Percentiles rank a stretch among this genome's conserved stretches.
These are phyloP conservation scores for Xylaria cubensis DNA, from an alignment of 495 filamentous ascomycete species.

Conservation along the genomic window DNA sequence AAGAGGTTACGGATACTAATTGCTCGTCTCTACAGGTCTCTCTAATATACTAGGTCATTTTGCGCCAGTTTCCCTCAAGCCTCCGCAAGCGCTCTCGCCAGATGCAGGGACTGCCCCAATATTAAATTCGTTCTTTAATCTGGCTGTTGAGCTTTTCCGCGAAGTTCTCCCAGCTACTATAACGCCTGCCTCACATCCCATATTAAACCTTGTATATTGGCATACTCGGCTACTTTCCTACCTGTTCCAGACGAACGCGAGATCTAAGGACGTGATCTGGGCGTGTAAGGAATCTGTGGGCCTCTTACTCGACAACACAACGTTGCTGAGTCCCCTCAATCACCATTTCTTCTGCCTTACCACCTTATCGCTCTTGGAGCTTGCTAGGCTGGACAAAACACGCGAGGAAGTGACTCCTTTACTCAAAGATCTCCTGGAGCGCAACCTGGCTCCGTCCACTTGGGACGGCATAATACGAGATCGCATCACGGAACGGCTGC, in stretches of 20 bases:
- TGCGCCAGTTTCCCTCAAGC: slow-evolving; percentile 35
- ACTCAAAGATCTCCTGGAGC: slow-evolving; percentile 43
- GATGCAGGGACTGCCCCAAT: slow-evolving; percentile 31
- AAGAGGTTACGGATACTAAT: slow-evolving; percentile 35
- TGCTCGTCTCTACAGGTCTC: slow-evolving; percentile 35
- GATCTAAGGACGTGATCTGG: slow-evolving; percentile 60
- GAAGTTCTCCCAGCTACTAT: slow-evolving; percentile 51
- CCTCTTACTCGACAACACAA: slow-evolving; percentile 61
- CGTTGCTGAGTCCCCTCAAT: slow-evolving; percentile 68
- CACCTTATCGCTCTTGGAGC: slow-evolving; percentile 70
- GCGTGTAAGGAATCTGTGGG: slow-evolving; percentile 64
- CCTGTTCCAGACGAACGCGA: slow-evolving; percentile 56
- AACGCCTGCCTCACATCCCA: slow-evolving; percentile 46
- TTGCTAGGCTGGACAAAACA: slow-evolving; percentile 51
- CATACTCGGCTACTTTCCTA: slow-evolving; percentile 70
- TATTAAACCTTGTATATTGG: slow-evolving; percentile 77
- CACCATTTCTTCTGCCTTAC: slow-evolving; percentile 76
- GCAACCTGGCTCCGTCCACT: slow-evolving; percentile 43
- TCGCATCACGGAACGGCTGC: slow-evolving; percentile 50
- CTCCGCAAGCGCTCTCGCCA: slow-evolving; percentile 29
- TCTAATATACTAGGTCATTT: slow-evolving; percentile 47
- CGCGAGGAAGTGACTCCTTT: slow-evolving; percentile 45
- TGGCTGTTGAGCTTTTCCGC: slow-evolving; percentile 53
- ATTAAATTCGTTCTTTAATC: slow-evolving; percentile 37
- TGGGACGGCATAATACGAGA: slow-evolving; percentile 57